Conservation (phyloP, 805 yeast genomes). For the Wickerhamiella slavikovae region DNA sequence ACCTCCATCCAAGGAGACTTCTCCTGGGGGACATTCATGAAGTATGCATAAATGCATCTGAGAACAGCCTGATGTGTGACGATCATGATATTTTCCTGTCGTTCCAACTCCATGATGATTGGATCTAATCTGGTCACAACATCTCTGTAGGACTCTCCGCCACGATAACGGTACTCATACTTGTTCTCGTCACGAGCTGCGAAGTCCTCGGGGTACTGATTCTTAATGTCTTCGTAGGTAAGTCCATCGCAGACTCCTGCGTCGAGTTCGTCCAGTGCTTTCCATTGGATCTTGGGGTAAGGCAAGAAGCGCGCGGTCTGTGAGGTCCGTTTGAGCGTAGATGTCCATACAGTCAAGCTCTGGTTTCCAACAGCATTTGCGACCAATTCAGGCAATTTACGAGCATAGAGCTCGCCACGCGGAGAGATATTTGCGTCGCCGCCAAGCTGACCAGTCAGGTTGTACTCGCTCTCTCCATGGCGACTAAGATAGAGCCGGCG, state of each 20-base stretch:
- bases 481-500: slow-evolving; percentile 84
- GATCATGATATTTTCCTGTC: slow-evolving; percentile 87
- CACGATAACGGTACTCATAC: slow-evolving; percentile 86
- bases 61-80: slow-evolving; percentile 96
- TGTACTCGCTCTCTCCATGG: slow-evolving; percentile 88
- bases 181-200: slow-evolving; percentile 90
- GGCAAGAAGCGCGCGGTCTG: slow-evolving; percentile 76
- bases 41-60: slow-evolving; percentile 90
- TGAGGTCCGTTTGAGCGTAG: slow-evolving; percentile 76
- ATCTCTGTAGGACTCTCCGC: slow-evolving; percentile 93
- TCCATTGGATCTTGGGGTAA: slow-evolving; percentile 76
- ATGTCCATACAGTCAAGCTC: slow-evolving; percentile 83
- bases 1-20: slow-evolving; percentile 98
- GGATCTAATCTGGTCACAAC: slow-evolving; percentile 92
- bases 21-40: slow-evolving; percentile 96
- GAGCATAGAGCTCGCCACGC: slow-evolving; percentile 69
- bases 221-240: slow-evolving; percentile 84
- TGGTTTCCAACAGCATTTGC: slow-evolving; percentile 31
- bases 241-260: slow-evolving; percentile 96
- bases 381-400: slow-evolving; percentile 59
- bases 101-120: slow-evolving; percentile 92
- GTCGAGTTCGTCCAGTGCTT: slow-evolving; percentile 88
- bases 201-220: slow-evolving; percentile 78
- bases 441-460: slow-evolving; percentile 85
- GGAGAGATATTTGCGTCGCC: slow-evolving; percentile 78